These are phyloP conservation scores for apple (Malus domestica) DNA, from an alignment of 306 rosid species.

Conservation along the genomic window ASM211411v1 NC_041796.1:9458501-9459000, in stretches of 20 bases:
- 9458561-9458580: not conserved
- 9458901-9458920: not conserved
- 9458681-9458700: constrained; percentile 48
- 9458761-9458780: not conserved
- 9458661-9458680: constrained; percentile 65
- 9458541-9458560: constrained; percentile 64
- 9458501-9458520: constrained; percentile 31
- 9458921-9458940: not conserved
- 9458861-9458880: constrained; percentile 20
- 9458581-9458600: constrained; percentile 12
- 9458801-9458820: not conserved
- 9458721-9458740: not conserved
- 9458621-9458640: constrained; percentile 83
- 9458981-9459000: too few species aligned
- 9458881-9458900: not conserved
- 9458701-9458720: constrained; percentile 18
- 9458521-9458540: constrained; percentile 90
- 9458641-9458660: constrained; percentile 84
- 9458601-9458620: constrained; percentile 44
- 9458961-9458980: too few species aligned
- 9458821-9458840: not conserved
- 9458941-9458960: too few species aligned
- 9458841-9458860: not conserved
- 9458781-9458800: not conserved
- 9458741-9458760: not conserved